Evolutionary conservation across 495 filamentous ascomycete species (phyloP).

Genomic region (Hypoxylon rickii): DNA sequence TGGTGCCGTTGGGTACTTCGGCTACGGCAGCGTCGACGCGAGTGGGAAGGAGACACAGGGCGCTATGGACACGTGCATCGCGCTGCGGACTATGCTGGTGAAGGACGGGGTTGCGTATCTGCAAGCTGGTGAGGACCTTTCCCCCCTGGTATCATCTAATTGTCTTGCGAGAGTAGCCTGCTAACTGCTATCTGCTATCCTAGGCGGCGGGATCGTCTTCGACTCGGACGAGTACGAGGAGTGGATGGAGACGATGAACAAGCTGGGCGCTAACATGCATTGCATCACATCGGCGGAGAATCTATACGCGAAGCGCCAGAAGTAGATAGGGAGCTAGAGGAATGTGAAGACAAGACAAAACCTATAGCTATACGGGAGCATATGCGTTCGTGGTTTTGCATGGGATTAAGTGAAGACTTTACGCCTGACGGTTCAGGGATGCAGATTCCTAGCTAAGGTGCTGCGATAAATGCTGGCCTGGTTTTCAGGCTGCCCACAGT

Average conservation of each 20-base stretch:
- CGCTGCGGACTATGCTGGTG: constrained; percentile 92
- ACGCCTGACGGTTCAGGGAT: too few species aligned
- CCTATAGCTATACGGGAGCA: not conserved
- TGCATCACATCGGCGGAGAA: constrained; percentile 85
- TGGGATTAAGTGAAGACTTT: too few species aligned
- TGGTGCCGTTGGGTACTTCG: constrained; percentile 94
- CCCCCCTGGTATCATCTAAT: not conserved
- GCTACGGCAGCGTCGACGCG: constrained; percentile 62
- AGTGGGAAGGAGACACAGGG: constrained; percentile 61
- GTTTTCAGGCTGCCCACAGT: too few species aligned
- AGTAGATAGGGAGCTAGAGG: constrained; percentile 10
- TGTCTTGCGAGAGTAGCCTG: not conserved
- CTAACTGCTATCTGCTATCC: constrained; percentile 7
- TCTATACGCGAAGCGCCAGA: constrained; percentile 58
- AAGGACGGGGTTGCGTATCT: constrained; percentile 91
- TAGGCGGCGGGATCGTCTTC: constrained; percentile 95
- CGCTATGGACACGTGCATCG: constrained; percentile 98
- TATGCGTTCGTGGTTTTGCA: not conserved
- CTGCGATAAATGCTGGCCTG: too few species aligned
- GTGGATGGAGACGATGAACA: constrained; percentile 97
- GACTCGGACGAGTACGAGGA: constrained; percentile 94
- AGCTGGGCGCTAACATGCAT: constrained; percentile 83
- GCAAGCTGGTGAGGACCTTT: constrained; percentile 70
- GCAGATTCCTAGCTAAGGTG: too few species aligned
- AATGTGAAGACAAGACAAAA: not conserved